Percentiles rank a stretch among this genome's conserved stretches.
These are phyloP conservation scores for Westerdykella aurantiaca DNA, from an alignment of 2,329 filamentous ascomycete species.

Conservation along the genomic window DNA sequence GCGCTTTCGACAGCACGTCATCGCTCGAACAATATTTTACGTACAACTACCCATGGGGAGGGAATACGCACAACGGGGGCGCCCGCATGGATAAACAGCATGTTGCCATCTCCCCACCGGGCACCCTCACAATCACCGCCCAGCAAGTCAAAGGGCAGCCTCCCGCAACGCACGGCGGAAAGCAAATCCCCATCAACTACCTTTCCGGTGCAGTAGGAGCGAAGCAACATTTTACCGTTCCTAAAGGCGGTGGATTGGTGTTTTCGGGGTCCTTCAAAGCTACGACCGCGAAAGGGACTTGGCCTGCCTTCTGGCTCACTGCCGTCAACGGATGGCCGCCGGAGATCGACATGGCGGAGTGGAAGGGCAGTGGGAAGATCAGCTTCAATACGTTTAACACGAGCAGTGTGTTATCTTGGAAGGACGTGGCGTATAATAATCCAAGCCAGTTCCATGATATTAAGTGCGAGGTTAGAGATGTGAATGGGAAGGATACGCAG, in stretches of 20 bases:
- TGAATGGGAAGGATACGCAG: slow-evolving; percentile 49
- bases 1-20: slow-evolving; percentile 27
- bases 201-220: slow-evolving; percentile 46
- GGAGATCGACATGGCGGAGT: slow-evolving; percentile 57
- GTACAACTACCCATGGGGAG: slow-evolving; percentile 55
- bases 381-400: slow-evolving; percentile 54
- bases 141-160: slow-evolving; percentile 41
- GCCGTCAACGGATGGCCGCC: slow-evolving; percentile 53
- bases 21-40: slow-evolving; percentile 41
- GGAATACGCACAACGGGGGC: slow-evolving; percentile 51
- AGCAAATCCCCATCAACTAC: slow-evolving; percentile 45
- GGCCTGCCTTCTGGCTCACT: slow-evolving; percentile 57
- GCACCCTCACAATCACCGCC: slow-evolving; percentile 46
- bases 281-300: slow-evolving; percentile 42
- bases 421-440: slow-evolving; percentile 46
- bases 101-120: slow-evolving; percentile 36
- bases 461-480: slow-evolving; percentile 47
- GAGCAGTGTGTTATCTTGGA: slow-evolving; percentile 42
- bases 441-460: slow-evolving; percentile 48
- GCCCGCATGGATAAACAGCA: slow-evolving; percentile 50
- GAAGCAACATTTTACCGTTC: slow-evolving; percentile 40
- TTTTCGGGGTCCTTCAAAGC: slow-evolving; percentile 40
- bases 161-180: slow-evolving; percentile 24
- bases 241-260: slow-evolving; percentile 35
- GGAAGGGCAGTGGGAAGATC: slow-evolving; percentile 54